Evolutionary conservation across 148 eudicot species (phyloP).

Genomic region (Bassia scoparia): DNA sequence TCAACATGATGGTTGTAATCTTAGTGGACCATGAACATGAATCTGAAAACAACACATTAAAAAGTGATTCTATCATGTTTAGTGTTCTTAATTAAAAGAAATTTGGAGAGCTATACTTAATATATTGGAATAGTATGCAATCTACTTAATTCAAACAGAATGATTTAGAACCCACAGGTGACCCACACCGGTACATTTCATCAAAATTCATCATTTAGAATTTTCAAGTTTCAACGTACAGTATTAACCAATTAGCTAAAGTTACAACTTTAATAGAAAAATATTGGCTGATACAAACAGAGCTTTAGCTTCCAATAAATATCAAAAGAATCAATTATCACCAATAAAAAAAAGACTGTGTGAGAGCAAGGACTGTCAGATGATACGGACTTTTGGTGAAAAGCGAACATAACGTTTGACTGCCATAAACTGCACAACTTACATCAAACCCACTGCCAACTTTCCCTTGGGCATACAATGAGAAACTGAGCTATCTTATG

Average conservation of each 20-base stretch:
- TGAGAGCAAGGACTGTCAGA: constrained; percentile 57
- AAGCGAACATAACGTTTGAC: constrained; percentile 94
- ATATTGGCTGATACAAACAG: neutral
- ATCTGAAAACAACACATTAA: neutral
- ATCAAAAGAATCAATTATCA: neutral
- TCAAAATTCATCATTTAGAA: neutral
- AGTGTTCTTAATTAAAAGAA: neutral
- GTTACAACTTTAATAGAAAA: too few species aligned
- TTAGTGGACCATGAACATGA: neutral
- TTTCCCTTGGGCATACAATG: constrained; percentile 99
- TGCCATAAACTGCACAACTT: constrained; percentile 97
- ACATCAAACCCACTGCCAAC: constrained; percentile 99
- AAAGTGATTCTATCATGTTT: neutral
- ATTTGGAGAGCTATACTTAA: too few species aligned
- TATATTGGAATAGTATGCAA: too few species aligned
- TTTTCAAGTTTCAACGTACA: neutral
- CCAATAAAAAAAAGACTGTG: constrained; percentile 8
- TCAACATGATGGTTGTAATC: neutral
- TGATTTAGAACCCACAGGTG: neutral
- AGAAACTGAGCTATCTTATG: constrained; percentile 69
- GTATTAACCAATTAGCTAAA: neutral
- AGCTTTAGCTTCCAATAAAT: neutral
- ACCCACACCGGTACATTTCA: neutral
- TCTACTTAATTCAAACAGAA: neutral
- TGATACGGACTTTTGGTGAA: constrained; percentile 89